A percentile compares a stretch with the other conserved stretches of the same genome.
phyloP scores from a whole-genome alignment of 2,329 filamentous ascomycete species.

The Aspergillus melleus region DNA sequence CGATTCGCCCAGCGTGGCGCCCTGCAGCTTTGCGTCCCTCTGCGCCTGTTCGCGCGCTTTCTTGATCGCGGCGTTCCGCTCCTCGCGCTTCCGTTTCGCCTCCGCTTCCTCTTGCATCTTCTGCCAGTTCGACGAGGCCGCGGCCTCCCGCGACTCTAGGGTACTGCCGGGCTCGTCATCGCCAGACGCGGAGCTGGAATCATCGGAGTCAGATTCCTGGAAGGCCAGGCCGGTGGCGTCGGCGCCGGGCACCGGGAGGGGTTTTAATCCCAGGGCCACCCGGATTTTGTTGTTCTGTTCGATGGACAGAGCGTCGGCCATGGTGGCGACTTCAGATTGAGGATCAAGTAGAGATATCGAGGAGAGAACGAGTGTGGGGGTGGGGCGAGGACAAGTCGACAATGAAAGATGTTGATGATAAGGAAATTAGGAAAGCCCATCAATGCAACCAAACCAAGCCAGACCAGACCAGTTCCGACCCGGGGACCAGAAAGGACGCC shows the following conservation, averaged over 20 bases:
- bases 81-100: conserved; percentile 75
- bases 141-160: conserved; percentile 64
- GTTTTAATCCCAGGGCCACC: conserved; percentile 83
- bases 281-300: conserved; percentile 94
- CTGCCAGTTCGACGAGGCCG: conserved; percentile 52
- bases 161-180: conserved; percentile 78
- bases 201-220: conserved; percentile 53
- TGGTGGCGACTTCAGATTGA: conserved; percentile 26
- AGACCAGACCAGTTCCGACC: background rate
- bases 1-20: conserved; percentile 77
- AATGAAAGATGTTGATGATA: background rate
- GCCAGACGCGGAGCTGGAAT: conserved; percentile 39
- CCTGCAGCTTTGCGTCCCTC: conserved; percentile 72
- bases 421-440: background rate
- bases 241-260: conserved; percentile 76
- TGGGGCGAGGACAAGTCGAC: background rate
- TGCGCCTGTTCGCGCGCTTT: conserved; percentile 83
- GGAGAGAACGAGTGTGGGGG: background rate
- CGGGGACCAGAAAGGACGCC: background rate
- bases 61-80: conserved; percentile 78
- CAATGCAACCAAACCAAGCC: background rate
- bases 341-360: background rate
- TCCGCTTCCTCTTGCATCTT: conserved; percentile 66
- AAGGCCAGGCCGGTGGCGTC: conserved; percentile 56
- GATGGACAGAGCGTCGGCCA: conserved; percentile 67